Base-by-base conservation (phyloP, 305 asterid species). In the Rubia tinctorum region DNA sequence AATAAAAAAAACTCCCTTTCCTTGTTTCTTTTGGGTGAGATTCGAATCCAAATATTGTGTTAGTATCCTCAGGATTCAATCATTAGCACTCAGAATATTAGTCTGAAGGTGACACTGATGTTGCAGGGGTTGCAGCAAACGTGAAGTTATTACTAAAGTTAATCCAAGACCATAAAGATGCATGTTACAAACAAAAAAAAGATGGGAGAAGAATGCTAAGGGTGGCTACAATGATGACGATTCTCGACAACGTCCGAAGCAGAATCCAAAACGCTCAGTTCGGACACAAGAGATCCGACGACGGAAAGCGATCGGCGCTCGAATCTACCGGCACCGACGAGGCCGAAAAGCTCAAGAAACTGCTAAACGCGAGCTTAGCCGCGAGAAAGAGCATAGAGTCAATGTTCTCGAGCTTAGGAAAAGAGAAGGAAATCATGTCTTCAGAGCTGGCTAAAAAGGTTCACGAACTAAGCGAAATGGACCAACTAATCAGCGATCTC, bases 141-240 rank as follows among this genome's bases (percentile, higher is more conserved):
- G 83, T 90, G 22, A 91, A 91, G 81, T 73, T 94, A 71, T 79
- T 94, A 44, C 72, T 94, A 71, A 94, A 91, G 82, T 80, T 94
- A 63, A 87, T 83, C 71, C 90, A 91, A 71, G 98, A 94, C 55
- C 99, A 94, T 77, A 89, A 90, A 84, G 79, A 83, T 40, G 92
- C 95, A 25, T 88, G 95, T 68, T 77, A 83, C 64, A 88, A 84
- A 69, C 92, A 84, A 73, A 86, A 79, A 63, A 91, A 85, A 5
- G 97, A 84, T 71, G 84, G 90, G 30, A 73, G 98, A 44, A 84
- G 96, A 68, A 90, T 85, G 97, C 77, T 95, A 63, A 88, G 98
- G 88, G 98, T 92, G 78, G 98, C 97, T n/a, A 87, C 93, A 66
- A 92, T 92, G 95, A 84, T 92, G 86, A 85, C 96, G 22, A 90